These are phyloP conservation scores for Boletus huronensis DNA, from an alignment of 768 basidiomycete genomes.

Conservation along the genomic window DNA sequence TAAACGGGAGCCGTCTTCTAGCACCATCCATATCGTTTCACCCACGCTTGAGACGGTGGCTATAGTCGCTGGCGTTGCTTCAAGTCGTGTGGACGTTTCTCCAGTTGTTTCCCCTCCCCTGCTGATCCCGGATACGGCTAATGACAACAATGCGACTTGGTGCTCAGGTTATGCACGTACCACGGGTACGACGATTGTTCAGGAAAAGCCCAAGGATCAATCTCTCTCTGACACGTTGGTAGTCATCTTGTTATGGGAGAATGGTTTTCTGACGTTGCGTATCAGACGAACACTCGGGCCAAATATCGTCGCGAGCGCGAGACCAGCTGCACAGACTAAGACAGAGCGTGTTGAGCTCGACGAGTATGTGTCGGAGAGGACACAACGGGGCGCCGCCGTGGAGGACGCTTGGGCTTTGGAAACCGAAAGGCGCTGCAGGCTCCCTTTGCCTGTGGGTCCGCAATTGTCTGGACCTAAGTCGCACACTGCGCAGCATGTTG, in stretches of 20 bases:
- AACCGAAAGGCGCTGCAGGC: no score
- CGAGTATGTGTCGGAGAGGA: background rate
- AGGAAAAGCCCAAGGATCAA: background rate
- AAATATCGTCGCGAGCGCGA: background rate
- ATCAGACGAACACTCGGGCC: conserved; percentile 1
- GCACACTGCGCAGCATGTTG: background rate
- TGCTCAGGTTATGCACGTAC: background rate
- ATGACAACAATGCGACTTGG: background rate
- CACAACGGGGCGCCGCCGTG: background rate
- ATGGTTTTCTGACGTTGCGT: background rate
- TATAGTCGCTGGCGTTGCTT: background rate
- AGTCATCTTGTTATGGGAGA: background rate
- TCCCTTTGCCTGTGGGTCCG: background rate
- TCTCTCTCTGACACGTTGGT: conserved; percentile 2
- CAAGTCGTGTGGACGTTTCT: background rate
- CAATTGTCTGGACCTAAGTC: background rate
- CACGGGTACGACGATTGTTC: background rate
- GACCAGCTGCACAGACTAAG: background rate
- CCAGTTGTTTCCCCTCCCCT: background rate
- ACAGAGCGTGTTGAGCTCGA: background rate
- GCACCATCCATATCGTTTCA: background rate
- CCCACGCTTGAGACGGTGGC: background rate
- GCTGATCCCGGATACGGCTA: background rate
- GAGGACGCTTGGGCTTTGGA: background rate
- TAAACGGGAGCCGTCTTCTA: background rate